Percentiles rank a stretch among this genome's conserved stretches.
These are phyloP conservation scores for Styphnolobium japonicum DNA, from an alignment of 306 rosid species.

Conservation along the genomic window DNA sequence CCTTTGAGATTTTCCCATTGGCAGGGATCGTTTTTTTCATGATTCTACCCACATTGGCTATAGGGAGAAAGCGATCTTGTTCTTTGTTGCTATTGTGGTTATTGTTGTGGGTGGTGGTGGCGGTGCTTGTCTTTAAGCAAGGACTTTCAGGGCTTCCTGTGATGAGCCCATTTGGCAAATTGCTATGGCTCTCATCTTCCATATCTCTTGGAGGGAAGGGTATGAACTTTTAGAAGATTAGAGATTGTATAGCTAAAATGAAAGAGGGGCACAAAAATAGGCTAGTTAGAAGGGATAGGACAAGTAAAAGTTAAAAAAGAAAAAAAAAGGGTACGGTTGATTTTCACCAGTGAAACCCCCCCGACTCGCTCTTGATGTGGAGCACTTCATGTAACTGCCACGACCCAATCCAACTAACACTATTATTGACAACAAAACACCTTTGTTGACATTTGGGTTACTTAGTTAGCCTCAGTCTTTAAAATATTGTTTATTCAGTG, in stretches of 20 bases:
- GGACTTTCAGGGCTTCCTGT: slow-evolving; percentile 49
- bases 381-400: slow-evolving; percentile 30
- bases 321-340: slow-evolving; percentile 11
- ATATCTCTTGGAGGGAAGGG: slow-evolving; percentile 22
- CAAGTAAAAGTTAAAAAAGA: not conserved
- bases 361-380: slow-evolving; percentile 54
- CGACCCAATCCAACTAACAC: slow-evolving; percentile 28
- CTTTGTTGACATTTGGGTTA: not conserved
- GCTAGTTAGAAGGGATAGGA: slow-evolving; percentile 34
- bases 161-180: slow-evolving; percentile 40
- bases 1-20: slow-evolving; percentile 65
- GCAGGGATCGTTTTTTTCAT: slow-evolving; percentile 59
- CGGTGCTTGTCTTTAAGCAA: slow-evolving; percentile 23
- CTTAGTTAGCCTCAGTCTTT: not conserved
- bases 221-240: not conserved
- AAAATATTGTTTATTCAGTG: too few species aligned
- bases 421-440: not conserved
- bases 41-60: slow-evolving; percentile 69
- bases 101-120: not conserved
- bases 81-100: slow-evolving; percentile 50
- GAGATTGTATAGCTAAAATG: slow-evolving; percentile 28
- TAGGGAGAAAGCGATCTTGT: slow-evolving; percentile 71
- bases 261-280: slow-evolving; percentile 41
- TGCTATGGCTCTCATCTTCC: slow-evolving; percentile 47
- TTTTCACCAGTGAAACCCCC: slow-evolving; percentile 31